Evolutionary conservation across 768 basidiomycete genomes (phyloP).

Genomic region (Lentinus brumalis): DNA sequence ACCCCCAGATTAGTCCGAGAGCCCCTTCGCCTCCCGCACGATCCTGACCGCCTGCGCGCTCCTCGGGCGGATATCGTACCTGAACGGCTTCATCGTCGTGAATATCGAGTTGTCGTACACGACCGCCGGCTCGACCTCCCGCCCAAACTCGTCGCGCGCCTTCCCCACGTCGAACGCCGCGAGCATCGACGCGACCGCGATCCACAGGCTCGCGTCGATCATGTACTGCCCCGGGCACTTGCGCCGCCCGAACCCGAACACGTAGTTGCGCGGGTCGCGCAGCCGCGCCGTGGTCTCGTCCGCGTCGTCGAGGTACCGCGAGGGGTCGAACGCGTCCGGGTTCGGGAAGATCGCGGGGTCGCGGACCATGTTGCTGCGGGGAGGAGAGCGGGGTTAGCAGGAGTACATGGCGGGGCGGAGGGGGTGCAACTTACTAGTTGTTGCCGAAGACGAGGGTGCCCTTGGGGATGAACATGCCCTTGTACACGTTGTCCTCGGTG

Average conservation of each 20-base stretch:
- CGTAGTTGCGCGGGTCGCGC: slow-evolving; percentile 44
- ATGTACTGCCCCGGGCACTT: slow-evolving; percentile 28
- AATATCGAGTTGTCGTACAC: slow-evolving; percentile 66
- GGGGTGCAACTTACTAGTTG: slow-evolving; percentile 47
- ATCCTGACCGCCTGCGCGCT: slow-evolving; percentile 36
- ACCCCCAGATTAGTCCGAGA: slow-evolving; percentile 7
- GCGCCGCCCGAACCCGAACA: slow-evolving; percentile 30
- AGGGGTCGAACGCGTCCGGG: slow-evolving; percentile 53
- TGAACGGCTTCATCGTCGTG: slow-evolving; percentile 57
- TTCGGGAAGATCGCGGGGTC: slow-evolving; percentile 50
- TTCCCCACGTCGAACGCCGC: slow-evolving; percentile 26
- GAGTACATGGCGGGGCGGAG: not conserved
- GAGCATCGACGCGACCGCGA: slow-evolving; percentile 28
- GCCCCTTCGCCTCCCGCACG: slow-evolving; percentile 20
- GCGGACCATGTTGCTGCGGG: slow-evolving; percentile 33
- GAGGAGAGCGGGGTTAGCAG: not conserved
- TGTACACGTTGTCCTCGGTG: slow-evolving; percentile 67
- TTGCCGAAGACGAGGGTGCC: slow-evolving; percentile 68
- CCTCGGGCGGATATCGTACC: slow-evolving; percentile 52
- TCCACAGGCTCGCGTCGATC: slow-evolving; percentile 27
- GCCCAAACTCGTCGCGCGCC: slow-evolving; percentile 24
- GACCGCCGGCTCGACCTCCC: slow-evolving; percentile 37
- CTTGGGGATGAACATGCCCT: slow-evolving; percentile 59
- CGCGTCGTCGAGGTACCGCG: slow-evolving; percentile 44
- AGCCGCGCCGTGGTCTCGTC: slow-evolving; percentile 24